A percentile compares a stretch with the other conserved stretches of the same genome.
These are phyloP conservation scores for Ramalina intermedia DNA, from an alignment of 495 filamentous ascomycete species.

Conservation along the genomic window DNA sequence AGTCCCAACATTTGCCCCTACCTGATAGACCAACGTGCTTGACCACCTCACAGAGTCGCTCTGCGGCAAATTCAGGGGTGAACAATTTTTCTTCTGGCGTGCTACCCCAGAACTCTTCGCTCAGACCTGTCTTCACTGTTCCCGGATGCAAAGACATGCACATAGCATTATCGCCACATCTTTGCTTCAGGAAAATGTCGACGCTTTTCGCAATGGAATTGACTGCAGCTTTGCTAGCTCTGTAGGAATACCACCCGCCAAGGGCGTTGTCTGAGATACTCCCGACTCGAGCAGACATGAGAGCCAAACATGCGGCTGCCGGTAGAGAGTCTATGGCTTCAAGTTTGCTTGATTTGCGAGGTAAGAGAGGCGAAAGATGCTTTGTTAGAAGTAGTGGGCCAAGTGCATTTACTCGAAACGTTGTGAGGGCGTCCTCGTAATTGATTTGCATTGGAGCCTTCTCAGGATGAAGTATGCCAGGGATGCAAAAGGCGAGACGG, in stretches of 20 bases:
- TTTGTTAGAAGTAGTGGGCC: conserved; percentile 66
- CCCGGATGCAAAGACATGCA: conserved; percentile 67
- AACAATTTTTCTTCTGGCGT: conserved; percentile 47
- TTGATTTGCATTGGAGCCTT: conserved; percentile 52
- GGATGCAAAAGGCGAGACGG: conserved; percentile 53
- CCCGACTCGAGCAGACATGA: conserved; percentile 66
- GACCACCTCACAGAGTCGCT: conserved; percentile 42
- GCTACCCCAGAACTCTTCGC: conserved; percentile 52
- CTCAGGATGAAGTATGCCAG: conserved; percentile 62
- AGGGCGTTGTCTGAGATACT: conserved; percentile 52
- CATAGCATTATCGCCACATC: conserved; percentile 43
- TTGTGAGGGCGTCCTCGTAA: conserved; percentile 38
- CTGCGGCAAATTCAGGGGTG: conserved; percentile 44
- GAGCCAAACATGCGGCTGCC: conserved; percentile 44
- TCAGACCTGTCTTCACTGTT: conserved; percentile 64
- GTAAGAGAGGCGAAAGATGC: conserved; percentile 53
- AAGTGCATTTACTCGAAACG: conserved; percentile 53
- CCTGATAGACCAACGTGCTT: conserved; percentile 29
- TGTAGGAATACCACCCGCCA: conserved; percentile 68
- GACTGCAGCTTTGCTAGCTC: conserved; percentile 56
- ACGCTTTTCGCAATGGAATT: conserved; percentile 57
- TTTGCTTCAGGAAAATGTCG: conserved; percentile 47
- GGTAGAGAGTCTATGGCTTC: conserved; percentile 12
- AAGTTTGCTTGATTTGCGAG: conserved; percentile 27
- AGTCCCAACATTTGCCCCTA: conserved; percentile 64